These are phyloP conservation scores for Solanum sejunctum DNA, from an alignment of 257 asterid genomes.

Conservation along the genomic window DNA sequence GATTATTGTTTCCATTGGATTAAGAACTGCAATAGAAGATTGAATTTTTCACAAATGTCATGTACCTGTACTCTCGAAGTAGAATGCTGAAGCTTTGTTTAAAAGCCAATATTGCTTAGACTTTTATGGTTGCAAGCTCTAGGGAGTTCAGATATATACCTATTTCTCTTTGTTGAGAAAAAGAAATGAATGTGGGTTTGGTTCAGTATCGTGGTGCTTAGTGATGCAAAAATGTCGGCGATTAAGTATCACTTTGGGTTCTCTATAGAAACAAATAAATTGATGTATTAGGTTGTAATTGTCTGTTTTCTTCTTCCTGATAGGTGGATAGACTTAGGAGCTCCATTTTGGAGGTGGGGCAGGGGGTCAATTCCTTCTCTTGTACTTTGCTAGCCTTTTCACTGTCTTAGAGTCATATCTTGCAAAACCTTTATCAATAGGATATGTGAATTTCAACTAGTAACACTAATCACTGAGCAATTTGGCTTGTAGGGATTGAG, in stretches of 20 bases:
- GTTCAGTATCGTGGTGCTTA: background rate
- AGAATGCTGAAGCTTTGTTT: background rate
- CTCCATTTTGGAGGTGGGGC: background rate
- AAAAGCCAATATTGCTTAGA: background rate
- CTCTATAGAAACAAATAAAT: background rate
- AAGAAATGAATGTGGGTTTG: background rate
- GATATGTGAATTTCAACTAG: background rate
- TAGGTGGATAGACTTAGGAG: background rate
- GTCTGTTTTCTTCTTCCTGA: background rate
- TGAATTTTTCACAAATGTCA: background rate
- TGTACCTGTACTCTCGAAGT: background rate
- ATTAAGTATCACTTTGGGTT: background rate
- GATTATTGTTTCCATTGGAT: background rate
- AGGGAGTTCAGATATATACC: background rate
- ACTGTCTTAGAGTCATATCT: background rate
- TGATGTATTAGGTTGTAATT: background rate
- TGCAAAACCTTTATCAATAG: background rate
- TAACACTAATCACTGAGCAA: background rate
- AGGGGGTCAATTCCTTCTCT: background rate
- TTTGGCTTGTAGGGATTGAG: conserved; percentile 61
- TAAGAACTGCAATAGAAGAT: background rate
- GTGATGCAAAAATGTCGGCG: background rate
- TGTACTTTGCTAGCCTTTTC: background rate
- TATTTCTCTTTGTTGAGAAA: background rate
- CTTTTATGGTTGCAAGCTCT: background rate